Base-by-base conservation (phyloP, 2,329 filamentous ascomycete species). In the Hypoxylon rubiginosum region DNA sequence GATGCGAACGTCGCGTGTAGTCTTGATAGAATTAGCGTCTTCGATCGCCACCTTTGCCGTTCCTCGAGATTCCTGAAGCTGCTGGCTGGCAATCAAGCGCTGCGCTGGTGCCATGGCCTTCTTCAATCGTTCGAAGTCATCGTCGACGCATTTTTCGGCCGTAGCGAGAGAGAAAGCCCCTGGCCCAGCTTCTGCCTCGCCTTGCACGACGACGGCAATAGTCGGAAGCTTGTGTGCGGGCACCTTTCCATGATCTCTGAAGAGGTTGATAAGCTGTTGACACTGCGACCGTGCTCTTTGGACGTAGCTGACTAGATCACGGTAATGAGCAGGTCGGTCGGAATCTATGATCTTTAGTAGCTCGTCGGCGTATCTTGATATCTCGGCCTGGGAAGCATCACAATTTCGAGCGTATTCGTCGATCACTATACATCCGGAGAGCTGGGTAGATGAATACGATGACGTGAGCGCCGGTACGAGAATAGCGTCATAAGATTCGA, bases 281-380 rank as follows among this genome's bases (percentile, higher is more conserved):
- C 95, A 98, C 77, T 97, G 95, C 1, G 94, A 93, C 66, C 96
- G 90, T 15, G 94, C 93, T 54, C 97, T 90, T 76, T 97, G 93
- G 30, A 97, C 87, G 75, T 92, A 97, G 78, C 91, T 96, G 50
- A 96, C 92, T 39, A 99, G 87, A 78, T 99, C 96, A 66, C 92
- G 88, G 78, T 99, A 99, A 76, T 91, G 92, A 7, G 86, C 79
- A 19, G 95, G 95, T 24, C 93, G 89, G 49, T 97, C 93, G 9
- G 85, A 86, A 74, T 97, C 94, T 26, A 98, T 87, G 24, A 97
- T 90, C 10, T 88, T 85, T 58, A 91, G 90, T 50, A 99, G 81
- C 13, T 87, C 83, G 28, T 85, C 80, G n/a, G 86, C 82, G 62
- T 93, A 92, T 52, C 88, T 82, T 21, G 86, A 80, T 9, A 86